Conservation (phyloP, 2,329 filamentous ascomycete genomes). For the Colletotrichum sp. region DNA sequence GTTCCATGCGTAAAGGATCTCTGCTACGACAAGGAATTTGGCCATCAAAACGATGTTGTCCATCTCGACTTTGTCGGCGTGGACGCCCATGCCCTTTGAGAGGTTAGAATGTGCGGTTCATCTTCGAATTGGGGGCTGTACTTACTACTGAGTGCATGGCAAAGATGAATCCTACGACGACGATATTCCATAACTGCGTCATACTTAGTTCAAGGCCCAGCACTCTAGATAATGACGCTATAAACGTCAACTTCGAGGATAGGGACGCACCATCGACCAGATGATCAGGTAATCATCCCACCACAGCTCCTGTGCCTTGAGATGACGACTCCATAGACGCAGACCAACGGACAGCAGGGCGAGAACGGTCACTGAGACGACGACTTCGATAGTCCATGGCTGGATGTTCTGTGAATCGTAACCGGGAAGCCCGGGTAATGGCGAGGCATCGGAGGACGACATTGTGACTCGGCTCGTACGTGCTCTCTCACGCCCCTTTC, state of each 20-base stretch:
- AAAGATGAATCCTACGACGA: slow-evolving; percentile 52
- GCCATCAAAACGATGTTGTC: slow-evolving; percentile 45
- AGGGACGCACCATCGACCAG: slow-evolving; percentile 47
- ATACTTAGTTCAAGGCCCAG: not conserved
- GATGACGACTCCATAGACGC: slow-evolving; percentile 43
- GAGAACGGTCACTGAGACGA: slow-evolving; percentile 44
- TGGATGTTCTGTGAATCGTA: slow-evolving; percentile 41
- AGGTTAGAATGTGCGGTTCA: not conserved
- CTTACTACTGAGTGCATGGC: slow-evolving; percentile 41
- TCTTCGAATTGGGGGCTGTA: not conserved
- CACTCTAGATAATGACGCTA: no score
- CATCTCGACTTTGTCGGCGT: slow-evolving; percentile 42
- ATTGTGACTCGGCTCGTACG: not conserved
- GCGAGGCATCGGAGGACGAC: slow-evolving; percentile 11
- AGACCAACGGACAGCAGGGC: slow-evolving; percentile 42
- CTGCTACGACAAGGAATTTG: slow-evolving; percentile 52
- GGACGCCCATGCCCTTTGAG: slow-evolving; percentile 48
- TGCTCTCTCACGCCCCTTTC: not conserved
- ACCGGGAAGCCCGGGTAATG: slow-evolving; percentile 31
- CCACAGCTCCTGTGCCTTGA: slow-evolving; percentile 49
- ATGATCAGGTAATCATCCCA: slow-evolving; percentile 57
- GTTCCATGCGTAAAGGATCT: slow-evolving; percentile 53
- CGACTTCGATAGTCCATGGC: slow-evolving; percentile 45
- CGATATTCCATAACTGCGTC: slow-evolving; percentile 41
- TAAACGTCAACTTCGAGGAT: not conserved